A percentile compares a stretch with the other conserved stretches of the same genome.
These are phyloP conservation scores for Gardenia jasminoides DNA, from an alignment of 257 asterid genomes.

Conservation along the genomic window DNA sequence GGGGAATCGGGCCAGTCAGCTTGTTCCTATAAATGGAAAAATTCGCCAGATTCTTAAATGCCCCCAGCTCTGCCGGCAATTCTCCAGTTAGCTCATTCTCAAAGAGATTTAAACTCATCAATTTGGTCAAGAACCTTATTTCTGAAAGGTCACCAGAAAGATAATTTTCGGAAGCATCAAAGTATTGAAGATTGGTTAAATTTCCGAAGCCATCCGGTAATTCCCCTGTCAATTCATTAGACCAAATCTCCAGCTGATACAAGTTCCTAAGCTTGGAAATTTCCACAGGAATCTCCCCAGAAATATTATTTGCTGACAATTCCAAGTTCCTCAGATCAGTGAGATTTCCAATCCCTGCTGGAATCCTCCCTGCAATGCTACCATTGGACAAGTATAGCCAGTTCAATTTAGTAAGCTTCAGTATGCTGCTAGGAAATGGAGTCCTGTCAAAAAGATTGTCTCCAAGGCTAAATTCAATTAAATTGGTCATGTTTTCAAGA, in stretches of 20 bases:
- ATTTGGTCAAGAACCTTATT: slow-evolving; percentile 44
- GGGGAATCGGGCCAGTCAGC: slow-evolving; percentile 63
- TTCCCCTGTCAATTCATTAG: slow-evolving; percentile 53
- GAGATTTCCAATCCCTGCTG: slow-evolving; percentile 68
- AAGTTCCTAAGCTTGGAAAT: slow-evolving; percentile 58
- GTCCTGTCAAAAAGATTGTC: slow-evolving; percentile 54
- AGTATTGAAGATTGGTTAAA: slow-evolving; percentile 52
- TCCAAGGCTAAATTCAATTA: slow-evolving; percentile 62
- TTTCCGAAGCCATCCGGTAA: slow-evolving; percentile 70
- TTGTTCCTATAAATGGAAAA: slow-evolving; percentile 64
- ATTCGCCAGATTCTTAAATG: slow-evolving; percentile 54
- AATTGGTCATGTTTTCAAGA: slow-evolving; percentile 39
- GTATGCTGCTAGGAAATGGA: slow-evolving; percentile 47
- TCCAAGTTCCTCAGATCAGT: slow-evolving; percentile 52
- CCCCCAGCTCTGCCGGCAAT: slow-evolving; percentile 72
- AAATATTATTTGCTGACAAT: slow-evolving; percentile 45
- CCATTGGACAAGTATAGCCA: slow-evolving; percentile 71
- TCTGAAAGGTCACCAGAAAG: slow-evolving; percentile 65
- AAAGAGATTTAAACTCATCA: slow-evolving; percentile 62
- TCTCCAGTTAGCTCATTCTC: slow-evolving; percentile 65
- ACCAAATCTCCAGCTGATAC: slow-evolving; percentile 69
- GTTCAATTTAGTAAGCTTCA: slow-evolving; percentile 37
- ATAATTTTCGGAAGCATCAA: slow-evolving; percentile 69
- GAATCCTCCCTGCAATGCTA: slow-evolving; percentile 63
- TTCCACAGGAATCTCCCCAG: slow-evolving; percentile 65